Percentiles rank a stretch among this genome's conserved stretches.
phyloP scores from a whole-genome alignment of 495 filamentous ascomycete species.

The Aspergillus ellipticus region DNA sequence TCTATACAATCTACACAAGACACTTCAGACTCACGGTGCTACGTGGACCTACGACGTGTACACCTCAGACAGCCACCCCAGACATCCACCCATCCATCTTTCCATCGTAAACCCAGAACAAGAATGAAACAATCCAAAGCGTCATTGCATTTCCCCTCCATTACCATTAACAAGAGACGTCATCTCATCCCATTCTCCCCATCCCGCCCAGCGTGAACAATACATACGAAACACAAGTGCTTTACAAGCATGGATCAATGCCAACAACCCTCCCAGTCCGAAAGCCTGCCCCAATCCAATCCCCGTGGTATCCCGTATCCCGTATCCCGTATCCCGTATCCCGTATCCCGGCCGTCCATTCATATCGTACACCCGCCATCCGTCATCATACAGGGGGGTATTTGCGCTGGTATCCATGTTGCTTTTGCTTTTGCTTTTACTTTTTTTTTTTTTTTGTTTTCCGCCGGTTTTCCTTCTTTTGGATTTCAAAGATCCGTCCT shows the following conservation, averaged over 20 bases:
- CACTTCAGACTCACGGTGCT: too few species aligned
- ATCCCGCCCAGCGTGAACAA: background rate
- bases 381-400: constrained; percentile 10
- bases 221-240: background rate
- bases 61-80: background rate
- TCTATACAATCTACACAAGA: too few species aligned
- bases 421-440: constrained; percentile 1
- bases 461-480: constrained; percentile 5
- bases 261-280: background rate
- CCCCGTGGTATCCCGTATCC: constrained; percentile 5
- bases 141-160: background rate
- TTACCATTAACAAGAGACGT: background rate
- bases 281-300: background rate
- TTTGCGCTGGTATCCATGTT: constrained; percentile 2
- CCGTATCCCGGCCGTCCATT: constrained; percentile 3
- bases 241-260: constrained; percentile 1
- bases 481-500: background rate
- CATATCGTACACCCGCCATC: constrained; percentile 13
- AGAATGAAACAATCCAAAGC: background rate
- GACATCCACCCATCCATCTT: too few species aligned
- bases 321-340: too few species aligned
- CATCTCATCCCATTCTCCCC: background rate
- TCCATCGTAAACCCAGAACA: background rate
- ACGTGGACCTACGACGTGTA: too few species aligned
- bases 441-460: constrained; percentile 6